These are phyloP conservation scores for Trichoderma sp. DNA, from an alignment of 2,329 filamentous ascomycete species.

Conservation along the genomic window DNA sequence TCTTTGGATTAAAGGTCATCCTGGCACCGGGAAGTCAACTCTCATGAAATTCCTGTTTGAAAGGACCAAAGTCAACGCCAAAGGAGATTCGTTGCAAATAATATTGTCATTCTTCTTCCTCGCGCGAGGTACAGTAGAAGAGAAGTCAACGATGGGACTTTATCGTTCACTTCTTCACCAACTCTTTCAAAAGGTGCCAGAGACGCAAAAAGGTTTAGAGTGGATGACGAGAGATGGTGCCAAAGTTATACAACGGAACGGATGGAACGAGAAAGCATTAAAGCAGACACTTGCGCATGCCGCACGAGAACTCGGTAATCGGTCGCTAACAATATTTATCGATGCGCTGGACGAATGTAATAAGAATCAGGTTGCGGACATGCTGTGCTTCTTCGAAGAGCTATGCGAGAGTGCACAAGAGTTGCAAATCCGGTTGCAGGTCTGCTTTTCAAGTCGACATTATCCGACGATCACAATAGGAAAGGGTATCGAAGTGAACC, in stretches of 20 bases:
- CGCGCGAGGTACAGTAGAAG: constrained; percentile 42
- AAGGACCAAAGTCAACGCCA: neutral
- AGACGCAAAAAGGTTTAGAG: neutral
- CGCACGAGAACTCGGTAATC: neutral
- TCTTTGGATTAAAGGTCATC: neutral
- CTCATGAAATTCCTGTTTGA: constrained; percentile 10
- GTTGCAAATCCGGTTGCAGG: constrained; percentile 23
- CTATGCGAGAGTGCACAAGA: constrained; percentile 32
- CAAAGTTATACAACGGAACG: neutral
- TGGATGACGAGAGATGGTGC: constrained; percentile 5
- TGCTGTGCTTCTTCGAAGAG: constrained; percentile 43
- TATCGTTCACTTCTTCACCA: constrained; percentile 50
- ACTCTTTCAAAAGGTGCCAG: constrained; percentile 30
- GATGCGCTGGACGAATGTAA: constrained; percentile 50
- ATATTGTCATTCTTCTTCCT: constrained; percentile 48
- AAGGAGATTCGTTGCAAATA: neutral
- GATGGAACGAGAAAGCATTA: neutral
- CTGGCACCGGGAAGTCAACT: neutral
- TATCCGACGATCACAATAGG: constrained; percentile 43
- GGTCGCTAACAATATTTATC: constrained; percentile 26
- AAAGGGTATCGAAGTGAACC: constrained; percentile 25
- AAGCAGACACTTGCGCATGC: neutral
- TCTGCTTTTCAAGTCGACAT: constrained; percentile 48
- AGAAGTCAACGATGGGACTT: constrained; percentile 46
- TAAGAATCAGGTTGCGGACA: constrained; percentile 38